phyloP scores from a whole-genome alignment of 2,329 filamentous ascomycete genomes.

The Lachnellula subtilissima region DNA sequence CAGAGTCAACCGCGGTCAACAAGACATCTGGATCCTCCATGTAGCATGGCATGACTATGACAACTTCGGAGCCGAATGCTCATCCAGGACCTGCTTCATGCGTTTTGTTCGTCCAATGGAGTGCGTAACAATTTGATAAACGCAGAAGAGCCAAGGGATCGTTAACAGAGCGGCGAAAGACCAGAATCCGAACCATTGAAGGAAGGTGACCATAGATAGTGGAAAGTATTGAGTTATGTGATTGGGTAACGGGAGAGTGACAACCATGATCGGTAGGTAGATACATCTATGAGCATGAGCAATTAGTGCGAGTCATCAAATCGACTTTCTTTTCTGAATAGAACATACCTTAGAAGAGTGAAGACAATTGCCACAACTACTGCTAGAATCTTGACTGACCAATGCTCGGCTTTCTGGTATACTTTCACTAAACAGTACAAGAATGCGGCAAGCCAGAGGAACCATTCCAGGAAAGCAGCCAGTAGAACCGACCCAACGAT shows the following conservation, averaged over 20 bases:
- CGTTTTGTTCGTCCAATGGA: constrained; percentile 75
- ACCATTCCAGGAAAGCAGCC: constrained; percentile 85
- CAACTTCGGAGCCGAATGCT: constrained; percentile 80
- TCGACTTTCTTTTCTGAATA: background rate
- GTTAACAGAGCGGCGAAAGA: constrained; percentile 80
- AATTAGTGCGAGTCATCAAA: background rate
- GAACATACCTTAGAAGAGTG: constrained; percentile 62
- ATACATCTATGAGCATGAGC: constrained; percentile 52
- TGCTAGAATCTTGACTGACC: constrained; percentile 75
- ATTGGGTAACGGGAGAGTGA: constrained; percentile 78
- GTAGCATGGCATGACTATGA: constrained; percentile 96
- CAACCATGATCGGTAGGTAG: constrained; percentile 90
- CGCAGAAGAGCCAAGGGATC: constrained; percentile 86
- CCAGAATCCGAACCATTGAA: constrained; percentile 97
- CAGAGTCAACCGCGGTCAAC: constrained; percentile 80
- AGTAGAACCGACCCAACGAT: constrained; percentile 79
- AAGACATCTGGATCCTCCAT: constrained; percentile 83
- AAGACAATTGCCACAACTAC: constrained; percentile 71
- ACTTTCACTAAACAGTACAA: constrained; percentile 87
- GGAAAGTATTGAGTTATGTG: constrained; percentile 72
- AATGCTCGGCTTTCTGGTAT: constrained; percentile 82
- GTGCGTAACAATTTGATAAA: constrained; percentile 86
- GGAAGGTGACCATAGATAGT: constrained; percentile 55
- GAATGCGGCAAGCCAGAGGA: constrained; percentile 91
- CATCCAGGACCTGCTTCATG: constrained; percentile 80